Evolutionary conservation across 2,329 filamentous ascomycete species (phyloP), one percentile per base, ranked within the genome.

Genomic region (Domatiomyces globalis): DNA sequence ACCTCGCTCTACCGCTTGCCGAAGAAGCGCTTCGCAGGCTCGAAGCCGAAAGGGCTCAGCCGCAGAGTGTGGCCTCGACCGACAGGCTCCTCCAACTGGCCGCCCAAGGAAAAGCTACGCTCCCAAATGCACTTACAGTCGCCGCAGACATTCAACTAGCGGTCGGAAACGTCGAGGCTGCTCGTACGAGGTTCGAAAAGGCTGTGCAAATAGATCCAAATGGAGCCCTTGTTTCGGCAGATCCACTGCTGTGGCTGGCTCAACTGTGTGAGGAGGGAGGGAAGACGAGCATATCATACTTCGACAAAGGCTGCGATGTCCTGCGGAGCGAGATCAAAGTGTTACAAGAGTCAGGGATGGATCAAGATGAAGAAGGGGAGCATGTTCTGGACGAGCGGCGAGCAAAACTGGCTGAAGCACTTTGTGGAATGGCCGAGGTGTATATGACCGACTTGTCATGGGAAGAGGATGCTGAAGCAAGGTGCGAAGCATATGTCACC

Each of bases 361-460:
- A 55, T 61, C 69, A 66, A 53, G 66, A 48, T 10, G 50, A 44
- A 25, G 42, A 53, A 4, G 50, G 45, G 4, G 43, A 42, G 17
- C 36, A 15, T n/a, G 48, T 56, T 8, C 49, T 59, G 10, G 49
- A 56, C n/a, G 57, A 67, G 54, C 86, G 87, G 73, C 84, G 84
- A 66, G 74, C 76, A 58, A 92, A 92, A 68, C 75, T 96, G 36
- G 87, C 88, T 1, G 87, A 87, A 60, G 87, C 89, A n/a, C 76
- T 98, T 36, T 98, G 94, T 68, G 87, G 86, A 25, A 87, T 96
- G 54, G 83, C 87, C 5, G 92, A 98, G 71, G 87, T 98, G 48
- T 98, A 95, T 73, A 98, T 98, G 92, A 98, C 92, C 9, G 92
- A 98, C 71, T 71, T 96, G 61, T 92, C 85, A 62, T 92, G 79